A percentile compares a stretch with the other conserved stretches of the same genome.
Conservation (phyloP, 331 rosid genomes). For the Phaseolus coccineus region DNA sequence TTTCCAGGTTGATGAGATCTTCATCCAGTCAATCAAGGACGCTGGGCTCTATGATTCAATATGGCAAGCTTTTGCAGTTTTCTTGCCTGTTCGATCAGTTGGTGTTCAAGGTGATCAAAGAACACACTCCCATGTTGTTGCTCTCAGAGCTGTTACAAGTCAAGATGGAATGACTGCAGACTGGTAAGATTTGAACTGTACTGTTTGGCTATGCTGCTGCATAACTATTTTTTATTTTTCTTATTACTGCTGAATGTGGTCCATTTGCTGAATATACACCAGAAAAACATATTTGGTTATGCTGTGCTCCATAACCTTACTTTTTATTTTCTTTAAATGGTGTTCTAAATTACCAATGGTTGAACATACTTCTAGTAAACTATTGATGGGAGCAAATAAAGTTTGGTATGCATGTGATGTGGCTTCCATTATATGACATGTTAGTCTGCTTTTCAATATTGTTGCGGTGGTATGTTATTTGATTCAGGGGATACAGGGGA, state of each 20-base stretch:
- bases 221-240: neutral
- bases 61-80: constrained; percentile 99
- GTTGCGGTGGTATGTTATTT: constrained; percentile 15
- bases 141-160: constrained; percentile 96
- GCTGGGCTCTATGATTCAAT: constrained; percentile 91
- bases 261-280: constrained; percentile 12
- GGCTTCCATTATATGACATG: neutral
- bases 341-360: neutral
- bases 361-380: neutral
- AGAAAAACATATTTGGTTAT: constrained; percentile 18
- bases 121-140: constrained; percentile 97
- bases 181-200: constrained; percentile 66
- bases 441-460: constrained; percentile 26
- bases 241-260: neutral
- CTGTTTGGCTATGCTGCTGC: neutral
- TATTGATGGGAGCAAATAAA: neutral
- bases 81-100: constrained; percentile 87
- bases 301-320: constrained; percentile 5
- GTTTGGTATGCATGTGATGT: neutral
- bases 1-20: constrained; percentile 93
- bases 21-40: constrained; percentile 92
- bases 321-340: neutral
- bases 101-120: constrained; percentile 99
- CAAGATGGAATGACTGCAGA: constrained; percentile 99
- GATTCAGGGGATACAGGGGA: constrained; percentile 1